Percentiles rank a stretch among this genome's conserved stretches.
Evolutionary conservation across 163 green algal species (phyloP).

Genomic region (Smithsoniella earleae): DNA sequence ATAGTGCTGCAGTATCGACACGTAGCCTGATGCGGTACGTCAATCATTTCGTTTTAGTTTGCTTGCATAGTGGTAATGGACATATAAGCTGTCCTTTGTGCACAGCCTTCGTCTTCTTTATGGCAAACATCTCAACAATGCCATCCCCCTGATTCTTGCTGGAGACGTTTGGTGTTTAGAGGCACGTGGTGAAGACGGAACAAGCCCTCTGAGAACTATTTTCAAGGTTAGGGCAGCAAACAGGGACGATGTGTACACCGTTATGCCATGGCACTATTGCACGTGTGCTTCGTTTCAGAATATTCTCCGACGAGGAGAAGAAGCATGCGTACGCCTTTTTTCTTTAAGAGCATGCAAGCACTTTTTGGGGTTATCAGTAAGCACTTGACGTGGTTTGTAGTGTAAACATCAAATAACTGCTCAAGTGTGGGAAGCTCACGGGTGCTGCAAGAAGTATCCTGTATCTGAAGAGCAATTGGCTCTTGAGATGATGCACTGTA

Average conservation of each 20-base stretch:
- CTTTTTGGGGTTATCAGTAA: no score
- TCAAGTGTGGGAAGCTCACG: not conserved
- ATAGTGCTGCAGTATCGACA: no score
- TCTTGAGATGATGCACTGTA: conserved; percentile 12
- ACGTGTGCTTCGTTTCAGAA: conserved; percentile 1
- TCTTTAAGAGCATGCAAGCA: no score
- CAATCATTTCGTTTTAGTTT: no score
- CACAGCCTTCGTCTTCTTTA: not conserved
- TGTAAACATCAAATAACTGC: conserved; percentile 23
- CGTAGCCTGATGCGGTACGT: no score
- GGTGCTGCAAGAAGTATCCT: not conserved
- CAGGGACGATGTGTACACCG: not conserved
- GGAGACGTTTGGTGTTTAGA: conserved; percentile 7
- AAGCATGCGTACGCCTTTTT: not conserved
- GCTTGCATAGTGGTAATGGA: no score
- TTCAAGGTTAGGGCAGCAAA: conserved; percentile 16
- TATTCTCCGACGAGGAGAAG: not conserved
- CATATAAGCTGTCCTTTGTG: no score
- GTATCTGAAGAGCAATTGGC: not conserved
- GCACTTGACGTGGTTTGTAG: no score
- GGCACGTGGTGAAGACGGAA: not conserved
- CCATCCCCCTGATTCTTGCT: conserved; percentile 7
- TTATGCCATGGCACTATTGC: conserved; percentile 9
- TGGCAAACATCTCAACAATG: conserved; percentile 3
- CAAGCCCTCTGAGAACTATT: no score